phyloP scores from a whole-genome alignment of 495 filamentous ascomycete genomes.

The Penicillium verhagenii region DNA sequence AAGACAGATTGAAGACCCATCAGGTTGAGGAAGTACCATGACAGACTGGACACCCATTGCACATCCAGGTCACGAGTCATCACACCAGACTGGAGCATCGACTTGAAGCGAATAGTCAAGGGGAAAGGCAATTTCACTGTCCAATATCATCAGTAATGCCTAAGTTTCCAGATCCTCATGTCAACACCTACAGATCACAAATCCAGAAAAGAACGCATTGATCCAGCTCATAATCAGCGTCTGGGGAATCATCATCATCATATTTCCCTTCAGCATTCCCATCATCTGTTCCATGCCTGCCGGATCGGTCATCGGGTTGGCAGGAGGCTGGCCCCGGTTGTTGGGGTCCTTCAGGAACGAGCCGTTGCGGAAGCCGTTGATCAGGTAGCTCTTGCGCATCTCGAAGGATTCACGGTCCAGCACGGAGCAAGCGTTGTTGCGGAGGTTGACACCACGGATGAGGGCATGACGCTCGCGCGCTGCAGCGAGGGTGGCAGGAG shows the following conservation, averaged over 20 bases:
- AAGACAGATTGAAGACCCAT: conserved; percentile 98
- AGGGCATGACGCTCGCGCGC: conserved; percentile 87
- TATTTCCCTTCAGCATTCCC: conserved; percentile 99
- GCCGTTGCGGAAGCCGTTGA: conserved; percentile 77
- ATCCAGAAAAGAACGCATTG: conserved; percentile 97
- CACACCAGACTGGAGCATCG: conserved; percentile 96
- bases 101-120: conserved; percentile 96
- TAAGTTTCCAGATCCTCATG: neutral
- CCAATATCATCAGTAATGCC: conserved; percentile 15
- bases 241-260: conserved; percentile 99
- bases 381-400: conserved; percentile 73
- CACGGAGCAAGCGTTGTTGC: conserved; percentile 72
- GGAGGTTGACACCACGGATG: conserved; percentile 79
- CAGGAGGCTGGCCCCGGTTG: conserved; percentile 76
- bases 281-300: conserved; percentile 99
- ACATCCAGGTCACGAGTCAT: conserved; percentile 95
- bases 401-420: conserved; percentile 71
- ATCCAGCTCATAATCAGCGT: conserved; percentile 99
- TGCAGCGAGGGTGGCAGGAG: conserved; percentile 67
- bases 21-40: conserved; percentile 97
- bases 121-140: conserved; percentile 98
- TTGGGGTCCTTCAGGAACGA: conserved; percentile 87
- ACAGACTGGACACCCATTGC: conserved; percentile 95
- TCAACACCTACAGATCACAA: conserved; percentile 78
- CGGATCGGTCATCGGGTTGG: conserved; percentile 97